Evolutionary conservation across 352 stramenopile species (phyloP).

Genomic region (Globisporangium acanthophoron): DNA sequence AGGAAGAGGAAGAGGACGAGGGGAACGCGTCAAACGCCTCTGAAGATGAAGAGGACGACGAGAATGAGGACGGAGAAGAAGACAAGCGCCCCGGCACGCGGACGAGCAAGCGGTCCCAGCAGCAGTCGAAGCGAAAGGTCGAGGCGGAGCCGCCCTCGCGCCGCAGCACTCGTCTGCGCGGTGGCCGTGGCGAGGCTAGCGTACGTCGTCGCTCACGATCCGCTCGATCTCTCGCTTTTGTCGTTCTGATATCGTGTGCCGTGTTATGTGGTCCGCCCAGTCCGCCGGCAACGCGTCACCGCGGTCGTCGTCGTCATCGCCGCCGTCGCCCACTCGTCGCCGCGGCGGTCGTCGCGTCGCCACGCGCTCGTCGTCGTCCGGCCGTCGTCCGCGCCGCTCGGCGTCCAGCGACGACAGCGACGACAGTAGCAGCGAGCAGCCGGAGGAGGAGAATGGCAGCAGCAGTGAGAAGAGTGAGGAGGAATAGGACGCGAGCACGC

Average conservation of each 20-base stretch:
- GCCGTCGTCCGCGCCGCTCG: not conserved
- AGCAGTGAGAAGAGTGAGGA: conserved; percentile 7
- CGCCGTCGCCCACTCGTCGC: conserved; percentile 6
- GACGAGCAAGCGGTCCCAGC: not conserved
- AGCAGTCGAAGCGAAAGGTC: not conserved
- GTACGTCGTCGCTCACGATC: not conserved
- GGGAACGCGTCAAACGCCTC: conserved; percentile 11
- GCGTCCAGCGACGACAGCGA: not conserved
- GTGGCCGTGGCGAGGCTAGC: not conserved
- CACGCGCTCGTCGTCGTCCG: not conserved
- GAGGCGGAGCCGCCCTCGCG: conserved; percentile 8
- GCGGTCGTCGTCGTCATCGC: not conserved
- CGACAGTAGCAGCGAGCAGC: not conserved
- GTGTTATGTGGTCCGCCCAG: not conserved
- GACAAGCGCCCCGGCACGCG: conserved; percentile 6
- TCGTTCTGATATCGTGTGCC: not conserved
- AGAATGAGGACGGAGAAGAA: conserved; percentile 11
- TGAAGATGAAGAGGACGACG: conserved; percentile 8
- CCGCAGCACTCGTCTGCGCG: conserved; percentile 9
- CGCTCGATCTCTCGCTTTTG: too few relatives aligned
- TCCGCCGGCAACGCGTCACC: not conserved
- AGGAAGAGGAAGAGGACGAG: conserved; percentile 6
- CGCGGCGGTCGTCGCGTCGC: conserved; percentile 14
- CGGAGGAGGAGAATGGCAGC: not conserved
- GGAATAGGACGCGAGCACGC: not conserved